phyloP scores from a whole-genome alignment of 2,329 filamentous ascomycete species.

The Aspergillus fumigatiaffinis region DNA sequence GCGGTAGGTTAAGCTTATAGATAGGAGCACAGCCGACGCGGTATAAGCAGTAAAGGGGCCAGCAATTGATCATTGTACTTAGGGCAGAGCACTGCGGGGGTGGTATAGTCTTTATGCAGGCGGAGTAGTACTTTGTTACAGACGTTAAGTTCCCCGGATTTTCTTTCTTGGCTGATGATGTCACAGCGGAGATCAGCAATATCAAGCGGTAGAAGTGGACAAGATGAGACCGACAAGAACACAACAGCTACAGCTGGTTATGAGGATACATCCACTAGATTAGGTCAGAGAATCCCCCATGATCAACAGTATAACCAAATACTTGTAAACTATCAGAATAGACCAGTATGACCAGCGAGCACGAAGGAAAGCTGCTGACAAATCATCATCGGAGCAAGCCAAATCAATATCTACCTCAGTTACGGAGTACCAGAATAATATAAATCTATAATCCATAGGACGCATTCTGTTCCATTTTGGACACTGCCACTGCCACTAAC shows the following conservation, averaged over 20 bases:
- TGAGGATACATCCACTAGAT: not conserved
- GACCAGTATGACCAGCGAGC: too few species aligned
- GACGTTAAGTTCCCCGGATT: not conserved
- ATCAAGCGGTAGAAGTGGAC: not conserved
- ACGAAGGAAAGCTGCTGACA: not conserved
- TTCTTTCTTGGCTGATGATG: not conserved
- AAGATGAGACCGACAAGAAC: too few species aligned
- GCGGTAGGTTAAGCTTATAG: too few species aligned
- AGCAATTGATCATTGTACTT: too few species aligned
- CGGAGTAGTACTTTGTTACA: too few species aligned
- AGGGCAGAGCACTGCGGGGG: too few species aligned
- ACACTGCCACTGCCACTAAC: too few species aligned
- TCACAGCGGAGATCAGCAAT: not conserved
- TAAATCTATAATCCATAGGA: not conserved
- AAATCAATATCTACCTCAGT: not conserved
- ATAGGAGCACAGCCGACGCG: too few species aligned
- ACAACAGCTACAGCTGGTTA: not conserved
- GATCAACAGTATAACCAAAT: not conserved
- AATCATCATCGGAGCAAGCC: not conserved
- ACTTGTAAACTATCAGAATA: not conserved
- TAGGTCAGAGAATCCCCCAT: too few species aligned
- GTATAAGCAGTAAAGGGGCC: too few species aligned
- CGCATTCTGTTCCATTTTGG: not conserved
- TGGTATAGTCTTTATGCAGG: too few species aligned
- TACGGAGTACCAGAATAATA: not conserved